These are phyloP conservation scores for Globisporangium orthogonon DNA, from an alignment of 352 stramenopile genomes.

Conservation along the genomic window DNA sequence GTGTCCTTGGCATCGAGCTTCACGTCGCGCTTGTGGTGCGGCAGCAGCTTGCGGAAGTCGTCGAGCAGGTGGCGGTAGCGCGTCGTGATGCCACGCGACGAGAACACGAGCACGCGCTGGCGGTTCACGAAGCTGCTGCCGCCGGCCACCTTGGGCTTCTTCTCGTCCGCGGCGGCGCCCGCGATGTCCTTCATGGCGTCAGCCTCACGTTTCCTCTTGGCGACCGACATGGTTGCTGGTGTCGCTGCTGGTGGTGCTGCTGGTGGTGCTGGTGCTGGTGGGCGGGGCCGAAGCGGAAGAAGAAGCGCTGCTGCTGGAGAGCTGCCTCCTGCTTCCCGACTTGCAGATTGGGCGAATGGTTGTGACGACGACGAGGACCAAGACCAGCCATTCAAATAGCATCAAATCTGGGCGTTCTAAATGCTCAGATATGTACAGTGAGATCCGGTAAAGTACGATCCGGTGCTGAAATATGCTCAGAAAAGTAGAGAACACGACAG, in stretches of 20 bases:
- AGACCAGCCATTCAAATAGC: not conserved
- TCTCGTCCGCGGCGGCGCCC: constrained; percentile 19
- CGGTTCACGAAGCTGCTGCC: constrained; percentile 85
- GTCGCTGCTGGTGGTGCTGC: not conserved
- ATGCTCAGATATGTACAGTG: too few relatives aligned
- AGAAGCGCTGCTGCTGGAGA: too few relatives aligned
- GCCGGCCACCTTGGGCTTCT: constrained; percentile 38
- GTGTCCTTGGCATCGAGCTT: constrained; percentile 97
- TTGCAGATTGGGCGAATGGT: not conserved
- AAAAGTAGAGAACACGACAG: not conserved
- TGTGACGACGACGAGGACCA: not conserved
- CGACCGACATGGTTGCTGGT: constrained; percentile 12
- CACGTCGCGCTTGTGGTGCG: constrained; percentile 99
- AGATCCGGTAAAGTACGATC: too few relatives aligned
- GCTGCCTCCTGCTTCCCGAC: too few relatives aligned
- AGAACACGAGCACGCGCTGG: constrained; percentile 91
- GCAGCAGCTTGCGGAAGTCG: constrained; percentile 96
- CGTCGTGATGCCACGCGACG: constrained; percentile 89
- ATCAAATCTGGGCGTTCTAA: too few relatives aligned
- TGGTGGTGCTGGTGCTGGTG: constrained; percentile 1
- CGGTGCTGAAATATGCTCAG: too few relatives aligned
- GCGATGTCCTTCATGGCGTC: constrained; percentile 19
- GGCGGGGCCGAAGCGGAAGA: too few relatives aligned
- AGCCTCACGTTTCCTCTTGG: constrained; percentile 18
- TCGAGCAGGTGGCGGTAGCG: constrained; percentile 98